phyloP scores from a whole-genome alignment of 2,329 filamentous ascomycete genomes.

The Sporothrix pallida region DNA sequence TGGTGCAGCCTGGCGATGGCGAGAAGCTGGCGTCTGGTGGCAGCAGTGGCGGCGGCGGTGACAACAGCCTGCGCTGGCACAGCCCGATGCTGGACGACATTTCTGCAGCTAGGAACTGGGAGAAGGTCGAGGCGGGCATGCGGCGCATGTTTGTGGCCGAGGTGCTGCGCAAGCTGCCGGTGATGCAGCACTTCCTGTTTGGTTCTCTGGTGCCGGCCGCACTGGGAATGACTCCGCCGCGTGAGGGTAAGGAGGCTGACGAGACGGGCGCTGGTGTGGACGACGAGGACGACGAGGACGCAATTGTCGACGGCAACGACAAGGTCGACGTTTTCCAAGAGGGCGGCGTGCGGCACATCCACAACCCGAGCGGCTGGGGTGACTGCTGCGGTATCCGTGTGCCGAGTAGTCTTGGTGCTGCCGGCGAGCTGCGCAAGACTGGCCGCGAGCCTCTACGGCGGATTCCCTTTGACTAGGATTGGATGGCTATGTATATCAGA shows the following conservation, averaged over 20 bases:
- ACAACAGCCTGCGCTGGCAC: conserved; percentile 93
- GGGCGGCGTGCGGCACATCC: conserved; percentile 71
- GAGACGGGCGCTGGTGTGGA: conserved; percentile 52
- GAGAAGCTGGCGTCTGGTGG: not conserved
- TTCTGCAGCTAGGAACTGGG: conserved; percentile 85
- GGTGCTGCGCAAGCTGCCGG: conserved; percentile 88
- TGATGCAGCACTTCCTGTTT: conserved; percentile 99
- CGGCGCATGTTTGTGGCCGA: conserved; percentile 94
- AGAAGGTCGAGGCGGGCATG: conserved; percentile 94
- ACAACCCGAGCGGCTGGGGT: conserved; percentile 79
- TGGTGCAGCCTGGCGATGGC: not conserved
- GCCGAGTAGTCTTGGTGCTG: conserved; percentile 89
- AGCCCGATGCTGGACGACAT: conserved; percentile 99
- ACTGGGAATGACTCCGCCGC: conserved; percentile 76
- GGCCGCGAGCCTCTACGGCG: conserved; percentile 68
- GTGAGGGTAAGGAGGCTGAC: conserved; percentile 40
- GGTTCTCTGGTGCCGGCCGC: conserved; percentile 81
- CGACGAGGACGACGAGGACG: conserved; percentile 60
- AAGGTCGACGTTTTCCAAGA: conserved; percentile 65
- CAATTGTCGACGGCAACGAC: conserved; percentile 55
- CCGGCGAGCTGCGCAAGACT: conserved; percentile 83
- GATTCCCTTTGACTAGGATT: conserved; percentile 76
- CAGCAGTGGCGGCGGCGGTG: conserved; percentile 55
- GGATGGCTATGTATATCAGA: not conserved
- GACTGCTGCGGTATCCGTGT: conserved; percentile 99